Evolutionary conservation across 2,329 filamentous ascomycete species (phyloP).

Genomic region (Amauroascus niger): DNA sequence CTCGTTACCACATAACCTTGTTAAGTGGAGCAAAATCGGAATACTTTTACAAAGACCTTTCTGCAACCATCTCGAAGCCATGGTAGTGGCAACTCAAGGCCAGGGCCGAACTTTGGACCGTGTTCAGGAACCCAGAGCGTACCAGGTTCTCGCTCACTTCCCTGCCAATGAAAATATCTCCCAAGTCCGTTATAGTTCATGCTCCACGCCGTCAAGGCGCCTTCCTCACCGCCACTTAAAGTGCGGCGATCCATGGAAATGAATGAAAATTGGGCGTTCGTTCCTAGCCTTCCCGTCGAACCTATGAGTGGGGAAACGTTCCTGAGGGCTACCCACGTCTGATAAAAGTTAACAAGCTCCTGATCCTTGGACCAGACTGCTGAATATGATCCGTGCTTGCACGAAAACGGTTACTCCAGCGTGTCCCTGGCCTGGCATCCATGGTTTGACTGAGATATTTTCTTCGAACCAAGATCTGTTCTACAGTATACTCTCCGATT

Average conservation of each 20-base stretch:
- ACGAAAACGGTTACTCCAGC: background rate
- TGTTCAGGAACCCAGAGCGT: slow-evolving; percentile 1
- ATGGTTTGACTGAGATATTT: background rate
- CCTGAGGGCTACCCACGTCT: background rate
- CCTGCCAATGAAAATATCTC: background rate
- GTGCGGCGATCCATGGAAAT: background rate
- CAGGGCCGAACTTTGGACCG: background rate
- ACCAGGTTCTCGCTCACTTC: background rate
- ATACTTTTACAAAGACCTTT: background rate
- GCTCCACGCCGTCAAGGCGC: background rate
- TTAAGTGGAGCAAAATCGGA: too few relatives aligned
- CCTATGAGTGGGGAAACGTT: slow-evolving; percentile 5
- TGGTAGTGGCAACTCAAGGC: background rate
- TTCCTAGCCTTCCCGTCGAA: background rate
- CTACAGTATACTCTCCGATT: background rate
- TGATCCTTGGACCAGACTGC: background rate
- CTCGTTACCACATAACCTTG: too few relatives aligned
- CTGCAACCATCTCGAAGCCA: background rate
- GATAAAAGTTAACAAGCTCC: background rate
- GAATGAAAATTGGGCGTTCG: background rate
- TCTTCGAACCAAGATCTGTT: background rate
- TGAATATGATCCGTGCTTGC: background rate
- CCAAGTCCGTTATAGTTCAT: background rate
- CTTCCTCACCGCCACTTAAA: slow-evolving; percentile 3
- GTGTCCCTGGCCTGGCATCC: background rate